Percentiles rank a stretch among this genome's conserved stretches.
Conservation (phyloP, 2,329 filamentous ascomycete species). For the Hansfordia pulvinata region DNA sequence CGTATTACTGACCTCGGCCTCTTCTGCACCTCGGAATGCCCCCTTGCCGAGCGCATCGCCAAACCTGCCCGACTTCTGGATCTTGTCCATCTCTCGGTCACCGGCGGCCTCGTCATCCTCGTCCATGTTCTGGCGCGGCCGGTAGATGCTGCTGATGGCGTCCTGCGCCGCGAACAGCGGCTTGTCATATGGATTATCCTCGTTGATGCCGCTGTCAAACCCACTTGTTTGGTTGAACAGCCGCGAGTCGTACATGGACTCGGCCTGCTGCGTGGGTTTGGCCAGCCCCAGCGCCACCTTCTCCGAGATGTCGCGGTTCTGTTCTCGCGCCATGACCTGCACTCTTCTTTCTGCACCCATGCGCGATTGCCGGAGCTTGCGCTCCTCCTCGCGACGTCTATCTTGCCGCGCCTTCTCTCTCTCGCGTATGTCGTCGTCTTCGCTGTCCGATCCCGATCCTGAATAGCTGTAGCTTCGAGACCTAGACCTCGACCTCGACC, state of each 20-base stretch:
- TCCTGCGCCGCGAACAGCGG: constrained; percentile 93
- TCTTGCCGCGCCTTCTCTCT: constrained; percentile 69
- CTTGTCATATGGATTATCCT: constrained; percentile 96
- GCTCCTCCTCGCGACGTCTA: constrained; percentile 67
- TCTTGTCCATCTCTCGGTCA: constrained; percentile 73
- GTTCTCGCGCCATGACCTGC: constrained; percentile 86
- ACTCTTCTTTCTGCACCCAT: constrained; percentile 91
- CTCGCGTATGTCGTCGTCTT: constrained; percentile 56
- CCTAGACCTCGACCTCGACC: constrained; percentile 21
- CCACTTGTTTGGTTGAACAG: constrained; percentile 91
- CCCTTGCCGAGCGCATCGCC: constrained; percentile 76
- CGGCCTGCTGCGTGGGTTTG: constrained; percentile 82
- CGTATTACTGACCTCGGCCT: constrained; percentile 54
- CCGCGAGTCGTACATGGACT: constrained; percentile 94
- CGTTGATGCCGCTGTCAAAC: constrained; percentile 86
- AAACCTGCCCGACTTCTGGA: constrained; percentile 75
- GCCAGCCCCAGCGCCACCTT: constrained; percentile 90
- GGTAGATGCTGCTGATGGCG: constrained; percentile 87
- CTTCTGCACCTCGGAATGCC: constrained; percentile 77
- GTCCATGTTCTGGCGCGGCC: constrained; percentile 62
- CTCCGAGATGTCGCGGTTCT: constrained; percentile 93
- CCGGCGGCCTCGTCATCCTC: constrained; percentile 68
- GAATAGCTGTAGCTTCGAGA: constrained; percentile 39
- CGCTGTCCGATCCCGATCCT: constrained; percentile 33
- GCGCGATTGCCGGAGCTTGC: constrained; percentile 80